Base-by-base conservation (phyloP, 2,329 filamentous ascomycete species). In the Penicillium corylophilum region DNA sequence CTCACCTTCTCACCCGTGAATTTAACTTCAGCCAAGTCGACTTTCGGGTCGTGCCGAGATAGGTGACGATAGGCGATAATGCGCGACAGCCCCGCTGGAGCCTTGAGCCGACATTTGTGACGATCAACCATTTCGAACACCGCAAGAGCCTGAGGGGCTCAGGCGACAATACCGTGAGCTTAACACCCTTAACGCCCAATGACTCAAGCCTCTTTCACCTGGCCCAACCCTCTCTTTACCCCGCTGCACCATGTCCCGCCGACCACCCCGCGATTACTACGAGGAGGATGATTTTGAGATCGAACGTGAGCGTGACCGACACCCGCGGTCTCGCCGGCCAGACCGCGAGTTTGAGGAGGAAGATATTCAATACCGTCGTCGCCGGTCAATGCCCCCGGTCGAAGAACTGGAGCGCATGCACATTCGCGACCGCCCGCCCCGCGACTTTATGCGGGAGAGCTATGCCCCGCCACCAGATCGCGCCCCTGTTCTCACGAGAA, bases 361-460 rank as follows among this genome's bases (percentile, higher is more conserved):
- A 12, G 68, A 71, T 13, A 35, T 62, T 16, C 57, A 70, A 29
- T 57, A 56, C 36, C 59, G 52, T 20, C 64, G 61, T 31, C 66
- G 64, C 24, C 56, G 58, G 33, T 62, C 64, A 65, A 77, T 57
- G 67, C 79, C 61, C 61, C 74, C 56, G 48, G 79, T 67, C 68
- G 82, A 64, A 62, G 67, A 68, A 26, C 64, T 70, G n/a, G 69
- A 71, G 33, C 67, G 70, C 15, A 61, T 72, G 46, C 73, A 74
- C 18, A 64, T 74, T 10, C 71, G 74, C 35, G 74, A 74, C 15
- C 62, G 61, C 6, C 57, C 63, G 9, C 61, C 59, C 9, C 67
- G 69, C 18, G 71, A 73, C 22, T 68, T 73, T 41, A 51, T 72
- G 24, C 63, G 62, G 48, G 68, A 72, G 45, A 64, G 66, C 45